phyloP scores from a whole-genome alignment of 768 basidiomycete species.

The Collybia mongolica region DNA sequence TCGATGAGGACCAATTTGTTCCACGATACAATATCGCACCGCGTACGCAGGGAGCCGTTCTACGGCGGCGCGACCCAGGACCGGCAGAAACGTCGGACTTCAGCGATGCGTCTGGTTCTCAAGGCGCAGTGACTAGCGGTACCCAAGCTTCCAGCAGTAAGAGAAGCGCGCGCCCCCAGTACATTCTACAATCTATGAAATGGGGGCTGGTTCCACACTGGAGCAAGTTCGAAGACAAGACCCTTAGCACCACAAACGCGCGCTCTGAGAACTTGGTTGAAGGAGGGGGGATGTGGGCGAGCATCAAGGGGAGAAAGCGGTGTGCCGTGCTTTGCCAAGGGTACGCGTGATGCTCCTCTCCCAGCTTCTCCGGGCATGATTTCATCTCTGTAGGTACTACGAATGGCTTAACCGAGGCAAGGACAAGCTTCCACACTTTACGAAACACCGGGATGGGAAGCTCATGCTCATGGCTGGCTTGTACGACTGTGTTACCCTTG shows the following conservation, averaged over 20 bases:
- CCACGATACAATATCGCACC: conserved; percentile 86
- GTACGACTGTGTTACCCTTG: conserved; percentile 71
- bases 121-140: too few species aligned
- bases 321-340: conserved; percentile 86
- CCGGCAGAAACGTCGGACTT: conserved; percentile 1
- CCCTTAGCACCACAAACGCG: conserved; percentile 87
- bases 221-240: conserved; percentile 70
- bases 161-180: conserved; percentile 9
- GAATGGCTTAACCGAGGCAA: conserved; percentile 92
- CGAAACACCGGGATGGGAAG: conserved; percentile 58
- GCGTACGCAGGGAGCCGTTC: conserved; percentile 72
- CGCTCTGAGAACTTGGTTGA: conserved; percentile 78
- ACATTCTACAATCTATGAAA: conserved; percentile 78
- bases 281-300: conserved; percentile 82
- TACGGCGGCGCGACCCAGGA: conserved; percentile 44
- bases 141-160: background rate
- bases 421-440: conserved; percentile 79
- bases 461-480: conserved; percentile 88
- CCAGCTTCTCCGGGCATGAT: background rate
- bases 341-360: conserved; percentile 12
- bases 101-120: background rate
- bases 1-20: conserved; percentile 55
- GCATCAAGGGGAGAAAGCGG: conserved; percentile 76
- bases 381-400: conserved; percentile 62
- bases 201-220: conserved; percentile 92